A percentile compares a stretch with the other conserved stretches of the same genome.
These are phyloP conservation scores for Tetraselmis chui DNA, from an alignment of 139 green algal species.

Conservation along the genomic window DNA sequence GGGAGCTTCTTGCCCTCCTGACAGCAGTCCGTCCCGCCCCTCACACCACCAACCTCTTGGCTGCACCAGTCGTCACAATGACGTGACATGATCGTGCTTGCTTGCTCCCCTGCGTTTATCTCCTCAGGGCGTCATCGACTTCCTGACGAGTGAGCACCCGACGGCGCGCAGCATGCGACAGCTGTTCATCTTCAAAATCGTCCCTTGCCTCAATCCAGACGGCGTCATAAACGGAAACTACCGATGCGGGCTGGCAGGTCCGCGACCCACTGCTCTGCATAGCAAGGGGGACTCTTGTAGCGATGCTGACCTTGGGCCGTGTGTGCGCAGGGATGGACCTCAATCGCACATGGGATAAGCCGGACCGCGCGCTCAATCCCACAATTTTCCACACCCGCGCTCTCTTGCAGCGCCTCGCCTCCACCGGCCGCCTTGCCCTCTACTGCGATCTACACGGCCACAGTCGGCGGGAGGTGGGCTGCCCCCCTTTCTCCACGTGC, in stretches of 20 bases:
- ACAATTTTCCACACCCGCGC: not conserved
- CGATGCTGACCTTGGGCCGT: too few relatives aligned
- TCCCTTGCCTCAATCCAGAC: constrained; percentile 41
- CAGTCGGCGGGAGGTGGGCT: constrained; percentile 24
- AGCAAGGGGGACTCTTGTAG: too few relatives aligned
- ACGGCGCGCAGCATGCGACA: constrained; percentile 32
- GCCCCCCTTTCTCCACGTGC: not conserved
- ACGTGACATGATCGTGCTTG: too few relatives aligned
- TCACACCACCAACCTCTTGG: too few relatives aligned
- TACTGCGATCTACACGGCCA: constrained; percentile 75
- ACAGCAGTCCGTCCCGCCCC: too few relatives aligned
- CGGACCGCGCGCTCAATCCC: not conserved
- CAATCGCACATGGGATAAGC: not conserved
- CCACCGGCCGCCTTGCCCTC: constrained; percentile 32
- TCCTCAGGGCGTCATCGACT: constrained; percentile 53
- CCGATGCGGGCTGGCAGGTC: constrained; percentile 29
- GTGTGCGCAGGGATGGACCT: not conserved
- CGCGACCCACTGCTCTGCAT: too few relatives aligned
- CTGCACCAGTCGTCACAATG: too few relatives aligned
- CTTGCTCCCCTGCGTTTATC: too few relatives aligned
- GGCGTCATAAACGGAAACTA: constrained; percentile 36
- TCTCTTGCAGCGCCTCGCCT: constrained; percentile 20
- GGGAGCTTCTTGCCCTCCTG: too few relatives aligned
- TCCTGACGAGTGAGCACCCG: constrained; percentile 37
- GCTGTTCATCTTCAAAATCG: constrained; percentile 53